Evolutionary conservation across 345 rosid species (phyloP), one percentile per base, ranked within the genome.

Genomic region (Bruguiera parviflora): DNA sequence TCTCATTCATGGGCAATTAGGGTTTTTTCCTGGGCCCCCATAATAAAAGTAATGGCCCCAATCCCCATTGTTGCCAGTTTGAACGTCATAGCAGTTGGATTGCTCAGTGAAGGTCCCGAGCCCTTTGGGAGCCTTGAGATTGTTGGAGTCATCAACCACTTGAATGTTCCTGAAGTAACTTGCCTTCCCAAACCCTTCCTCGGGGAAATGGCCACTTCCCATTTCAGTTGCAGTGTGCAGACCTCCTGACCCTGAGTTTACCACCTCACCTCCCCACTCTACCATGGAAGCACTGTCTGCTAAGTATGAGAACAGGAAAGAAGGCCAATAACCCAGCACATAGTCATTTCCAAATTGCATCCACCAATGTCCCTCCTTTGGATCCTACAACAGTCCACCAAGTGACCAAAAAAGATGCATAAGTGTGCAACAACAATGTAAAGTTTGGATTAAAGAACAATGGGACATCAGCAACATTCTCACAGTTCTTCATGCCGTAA

Each of bases 141-240:
- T 67, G 60, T 77, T 77, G 58, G 73, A 35, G 24, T 61, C 80
- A 28, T 77, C 80, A 52, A 71, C 80, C 32, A 71, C 43, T 52
- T 49, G 69, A 27, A 73, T 53, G 37, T 77, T 77, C 59, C 59
- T 67, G 62, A 83, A 72, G 58, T 56, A 85, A 52, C 81, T 62
- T 11, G 89, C 65, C 18, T 66, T 83, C 20, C 81, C 68, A 31
- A 56, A 77, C 46, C 87, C 81, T 64, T 69, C 76, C 5, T 58
- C 67, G 0, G 85, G 75, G 22, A 83, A 85, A 65, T 61, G 78
- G 0, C 85, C 85, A 63, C 89, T 83, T 5, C 86, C 86, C 86
- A 85, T 85, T 3, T 77, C 67, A 20, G 85, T 81, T 0, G 65
- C 13, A 0, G 86, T 78, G 56, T 75, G 85, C 5, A 33, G 60